Base-by-base conservation (phyloP, 169 alveolate genomes). In the Plasmodium yoelii region DNA sequence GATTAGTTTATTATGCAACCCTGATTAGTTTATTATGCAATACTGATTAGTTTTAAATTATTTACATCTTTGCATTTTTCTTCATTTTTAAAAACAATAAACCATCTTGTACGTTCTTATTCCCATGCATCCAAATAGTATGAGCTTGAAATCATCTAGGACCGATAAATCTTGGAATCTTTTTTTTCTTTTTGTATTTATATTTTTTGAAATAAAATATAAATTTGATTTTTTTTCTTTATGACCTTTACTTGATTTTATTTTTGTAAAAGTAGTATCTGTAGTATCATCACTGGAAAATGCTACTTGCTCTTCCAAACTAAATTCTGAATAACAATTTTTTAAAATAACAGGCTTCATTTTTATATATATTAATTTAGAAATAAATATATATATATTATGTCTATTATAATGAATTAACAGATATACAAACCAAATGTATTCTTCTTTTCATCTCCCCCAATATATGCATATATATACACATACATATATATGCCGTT, bases 121-220 rank as follows among this genome's bases (percentile, higher is more conserved):
- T 42, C 90, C 90, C 68, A 80, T 80, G 15, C 90, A 80, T n/a
- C 90, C 90, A 34, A 59, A 80, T 34, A 80, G 19, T 24, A 80
- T 65, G 1, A 80, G 28, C 53, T 80, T 80, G 42, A 80, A 80
- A n/a, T 65, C 80, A 53, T 80, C 90, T 51, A 65, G 60, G 26
- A 80, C 56, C 5, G 90, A 80, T 42, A 80, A 53, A 18, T 69
- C 53, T 44, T 28, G 24, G 18, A 53, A 49, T 2, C 22, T 34
- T 13, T 65, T 44, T 7, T 44, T 9, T n/a, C 22, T 18, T 46
- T 80, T 64, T 69, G 24, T 39, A 44, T 49, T 55, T 39, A 80
- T 10, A 34, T 80, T 44, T 9, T 65, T 55, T 15, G 51, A 47
- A 26, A 65, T 65, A 24, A 34, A 12, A 24, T 34, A 34, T 34